Evolutionary conservation across 2,329 filamentous ascomycete species (phyloP).

Genomic region (Xylariaceae sp.): DNA sequence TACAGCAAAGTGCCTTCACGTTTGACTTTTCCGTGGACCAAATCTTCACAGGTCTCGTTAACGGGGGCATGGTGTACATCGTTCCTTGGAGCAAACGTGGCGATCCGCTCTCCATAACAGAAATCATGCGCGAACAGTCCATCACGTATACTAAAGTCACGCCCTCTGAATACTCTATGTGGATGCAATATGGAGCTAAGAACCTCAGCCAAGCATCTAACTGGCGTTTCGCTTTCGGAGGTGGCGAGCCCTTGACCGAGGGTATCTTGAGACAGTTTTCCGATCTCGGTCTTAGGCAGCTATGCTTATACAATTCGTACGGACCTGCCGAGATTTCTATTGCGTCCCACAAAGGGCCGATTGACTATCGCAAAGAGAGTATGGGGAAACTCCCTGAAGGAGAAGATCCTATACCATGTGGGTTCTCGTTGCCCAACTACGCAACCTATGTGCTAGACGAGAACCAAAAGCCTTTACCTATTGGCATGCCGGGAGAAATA

Average conservation of each 20-base stretch:
- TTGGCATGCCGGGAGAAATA: conserved; percentile 52
- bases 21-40: conserved; percentile 51
- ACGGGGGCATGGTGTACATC: conserved; percentile 48
- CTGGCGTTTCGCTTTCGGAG: conserved; percentile 44
- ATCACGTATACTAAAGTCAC: conserved; percentile 47
- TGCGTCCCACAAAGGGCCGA: conserved; percentile 6
- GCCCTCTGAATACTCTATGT: conserved; percentile 47
- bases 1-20: conserved; percentile 49
- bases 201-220: conserved; percentile 16
- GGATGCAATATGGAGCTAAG: conserved; percentile 29
- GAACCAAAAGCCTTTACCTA: conserved; percentile 44
- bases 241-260: conserved; percentile 40
- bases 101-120: conserved; percentile 43
- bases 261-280: conserved; percentile 17
- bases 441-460: conserved; percentile 49
- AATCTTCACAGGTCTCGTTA: conserved; percentile 25
- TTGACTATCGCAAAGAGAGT: conserved; percentile 5
- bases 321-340: conserved; percentile 30
- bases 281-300: conserved; percentile 9
- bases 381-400: not conserved
- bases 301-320: conserved; percentile 29
- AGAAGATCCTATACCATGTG: conserved; percentile 9
- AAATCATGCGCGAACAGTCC: conserved; percentile 41
- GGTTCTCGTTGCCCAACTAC: conserved; percentile 24
- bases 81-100: conserved; percentile 40